Conservation (phyloP, 371 early-diverging fungal genomes). For the Gilbertella persicaria region DNA sequence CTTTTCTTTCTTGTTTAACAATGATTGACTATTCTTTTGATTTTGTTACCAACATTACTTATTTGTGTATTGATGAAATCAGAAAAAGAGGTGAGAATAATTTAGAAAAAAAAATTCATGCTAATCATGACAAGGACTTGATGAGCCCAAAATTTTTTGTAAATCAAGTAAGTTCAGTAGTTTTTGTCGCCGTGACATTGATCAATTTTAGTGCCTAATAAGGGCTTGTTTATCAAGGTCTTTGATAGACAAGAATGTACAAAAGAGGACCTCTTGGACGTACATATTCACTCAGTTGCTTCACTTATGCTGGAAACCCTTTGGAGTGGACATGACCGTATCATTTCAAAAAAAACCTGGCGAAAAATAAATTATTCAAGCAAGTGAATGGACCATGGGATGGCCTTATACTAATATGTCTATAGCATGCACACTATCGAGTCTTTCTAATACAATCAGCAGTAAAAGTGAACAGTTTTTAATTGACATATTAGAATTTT, state of each 20-base stretch:
- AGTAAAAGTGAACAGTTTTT: conserved; percentile 32
- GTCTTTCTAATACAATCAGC: conserved; percentile 29
- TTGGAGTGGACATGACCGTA: conserved; percentile 46
- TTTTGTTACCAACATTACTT: conserved; percentile 4
- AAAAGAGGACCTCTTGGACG: conserved; percentile 32
- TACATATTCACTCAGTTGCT: conserved; percentile 48
- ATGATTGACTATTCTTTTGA: conserved; percentile 12
- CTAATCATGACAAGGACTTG: no score
- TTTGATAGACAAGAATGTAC: conserved; percentile 38
- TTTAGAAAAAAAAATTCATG: not conserved
- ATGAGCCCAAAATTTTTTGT: conserved; percentile 46
- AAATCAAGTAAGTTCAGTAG: conserved; percentile 35
- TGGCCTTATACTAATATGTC: conserved; percentile 4
- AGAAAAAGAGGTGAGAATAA: conserved; percentile 2
- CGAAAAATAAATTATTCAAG: conserved; percentile 49
- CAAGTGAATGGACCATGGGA: conserved; percentile 27
- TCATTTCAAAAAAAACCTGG: conserved; percentile 49
- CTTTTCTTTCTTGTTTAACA: no score
- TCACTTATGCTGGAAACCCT: conserved; percentile 52
- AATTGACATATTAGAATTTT: conserved; percentile 44
- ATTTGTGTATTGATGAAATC: conserved; percentile 11
- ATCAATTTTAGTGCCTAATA: conserved; percentile 34
- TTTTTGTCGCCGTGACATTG: not conserved
- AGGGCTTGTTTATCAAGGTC: conserved; percentile 40
- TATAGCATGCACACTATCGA: conserved; percentile 42